phyloP scores from a whole-genome alignment of 2,329 filamentous ascomycete species.

The Fusarium tanahbumbuense region DNA sequence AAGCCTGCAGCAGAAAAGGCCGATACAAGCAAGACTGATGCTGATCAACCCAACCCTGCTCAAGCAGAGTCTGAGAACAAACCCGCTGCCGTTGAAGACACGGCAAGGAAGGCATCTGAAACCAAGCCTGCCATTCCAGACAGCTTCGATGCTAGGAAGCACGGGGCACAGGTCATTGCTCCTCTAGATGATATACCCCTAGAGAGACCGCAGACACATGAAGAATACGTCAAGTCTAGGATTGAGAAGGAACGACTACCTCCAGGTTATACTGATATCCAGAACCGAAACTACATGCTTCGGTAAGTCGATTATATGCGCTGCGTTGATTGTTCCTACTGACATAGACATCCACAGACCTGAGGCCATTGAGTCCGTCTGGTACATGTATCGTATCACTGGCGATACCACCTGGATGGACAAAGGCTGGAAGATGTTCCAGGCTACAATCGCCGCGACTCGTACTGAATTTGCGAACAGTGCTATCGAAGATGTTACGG shows the following conservation, averaged over 20 bases:
- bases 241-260: conserved; percentile 60
- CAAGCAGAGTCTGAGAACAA: conserved; percentile 18
- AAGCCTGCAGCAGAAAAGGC: conserved; percentile 7
- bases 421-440: conserved; percentile 88
- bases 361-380: conserved; percentile 88
- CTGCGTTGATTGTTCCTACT: conserved; percentile 7
- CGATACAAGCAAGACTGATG: conserved; percentile 2
- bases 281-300: conserved; percentile 67
- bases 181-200: conserved; percentile 4
- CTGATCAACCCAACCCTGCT: background rate
- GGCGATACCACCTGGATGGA: conserved; percentile 81
- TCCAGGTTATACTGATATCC: conserved; percentile 62
- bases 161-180: conserved; percentile 14
- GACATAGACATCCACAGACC: conserved; percentile 62
- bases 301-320: conserved; percentile 59
- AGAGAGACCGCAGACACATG: conserved; percentile 60
- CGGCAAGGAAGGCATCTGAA: conserved; percentile 3
- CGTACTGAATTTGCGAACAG: conserved; percentile 74
- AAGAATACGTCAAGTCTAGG: conserved; percentile 62
- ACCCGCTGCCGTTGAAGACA: conserved; percentile 15
- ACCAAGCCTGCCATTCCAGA: conserved; percentile 17
- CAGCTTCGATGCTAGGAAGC: conserved; percentile 24
- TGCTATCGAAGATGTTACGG: conserved; percentile 73
- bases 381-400: conserved; percentile 91
- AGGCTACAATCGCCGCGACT: conserved; percentile 74